These are phyloP conservation scores for Sapria himalayana DNA, from an alignment of 345 rosid species.

Conservation along the genomic window DNA sequence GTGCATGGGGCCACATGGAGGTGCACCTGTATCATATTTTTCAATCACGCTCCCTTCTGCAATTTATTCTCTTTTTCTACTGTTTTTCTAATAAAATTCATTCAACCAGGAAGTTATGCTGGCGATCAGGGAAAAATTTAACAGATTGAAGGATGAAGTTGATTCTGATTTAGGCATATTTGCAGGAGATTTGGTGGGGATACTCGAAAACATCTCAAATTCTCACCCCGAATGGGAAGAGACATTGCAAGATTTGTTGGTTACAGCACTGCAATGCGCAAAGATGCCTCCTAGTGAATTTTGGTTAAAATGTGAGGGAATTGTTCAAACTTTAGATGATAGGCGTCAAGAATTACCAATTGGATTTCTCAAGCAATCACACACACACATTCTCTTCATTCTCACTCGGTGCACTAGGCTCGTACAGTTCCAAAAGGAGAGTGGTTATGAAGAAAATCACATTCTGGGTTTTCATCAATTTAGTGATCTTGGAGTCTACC, in stretches of 20 bases:
- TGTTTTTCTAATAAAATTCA: slow-evolving; percentile 6
- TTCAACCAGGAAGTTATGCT: slow-evolving; percentile 74
- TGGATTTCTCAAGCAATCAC: slow-evolving; percentile 82
- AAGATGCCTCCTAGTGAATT: slow-evolving; percentile 72
- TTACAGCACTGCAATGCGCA: slow-evolving; percentile 54
- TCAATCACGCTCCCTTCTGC: not conserved
- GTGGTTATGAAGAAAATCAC: slow-evolving; percentile 57
- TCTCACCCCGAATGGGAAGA: slow-evolving; percentile 52
- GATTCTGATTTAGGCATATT: slow-evolving; percentile 68
- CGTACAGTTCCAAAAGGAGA: slow-evolving; percentile 90
- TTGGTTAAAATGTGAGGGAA: slow-evolving; percentile 72
- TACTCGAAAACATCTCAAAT: slow-evolving; percentile 44
- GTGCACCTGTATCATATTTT: slow-evolving; percentile 11
- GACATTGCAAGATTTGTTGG: slow-evolving; percentile 66
- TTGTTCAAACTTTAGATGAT: slow-evolving; percentile 76
- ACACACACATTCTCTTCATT: slow-evolving; percentile 76
- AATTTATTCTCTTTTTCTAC: slow-evolving; percentile 2
- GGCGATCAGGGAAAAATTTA: slow-evolving; percentile 67
- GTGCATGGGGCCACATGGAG: slow-evolving; percentile 85
- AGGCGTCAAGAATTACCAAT: slow-evolving; percentile 78
- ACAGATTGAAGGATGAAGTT: slow-evolving; percentile 79
- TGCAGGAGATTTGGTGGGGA: slow-evolving; percentile 74
- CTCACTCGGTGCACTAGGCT: slow-evolving; percentile 88
- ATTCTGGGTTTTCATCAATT: slow-evolving; percentile 66
- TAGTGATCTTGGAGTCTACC: slow-evolving; percentile 88